A percentile compares a stretch with the other conserved stretches of the same genome.
These are phyloP conservation scores for Nicotiana tomentosiformis DNA, from an alignment of 257 asterid species.

Conservation along the genomic window DNA sequence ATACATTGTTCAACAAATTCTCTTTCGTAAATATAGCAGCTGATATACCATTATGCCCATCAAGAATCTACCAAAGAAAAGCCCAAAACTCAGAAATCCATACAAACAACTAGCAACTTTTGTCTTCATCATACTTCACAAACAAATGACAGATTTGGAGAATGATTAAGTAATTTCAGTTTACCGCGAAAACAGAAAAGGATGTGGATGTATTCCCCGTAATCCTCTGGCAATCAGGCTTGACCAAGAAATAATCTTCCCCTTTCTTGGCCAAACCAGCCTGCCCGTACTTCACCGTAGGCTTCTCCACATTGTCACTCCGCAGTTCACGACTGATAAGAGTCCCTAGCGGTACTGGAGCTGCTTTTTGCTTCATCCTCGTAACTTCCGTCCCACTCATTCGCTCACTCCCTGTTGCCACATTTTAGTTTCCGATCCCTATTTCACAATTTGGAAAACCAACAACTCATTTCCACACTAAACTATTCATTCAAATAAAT, in stretches of 20 bases:
- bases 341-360: slow-evolving; percentile 67
- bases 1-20: slow-evolving; percentile 69
- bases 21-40: slow-evolving; percentile 95
- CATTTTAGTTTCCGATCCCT: slow-evolving; percentile 24
- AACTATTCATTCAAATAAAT: no score
- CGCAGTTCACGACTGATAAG: slow-evolving; percentile 81
- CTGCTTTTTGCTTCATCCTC: slow-evolving; percentile 63
- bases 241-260: slow-evolving; percentile 75
- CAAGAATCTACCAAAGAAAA: slow-evolving; percentile 53
- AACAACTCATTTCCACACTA: background rate
- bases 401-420: slow-evolving; percentile 26
- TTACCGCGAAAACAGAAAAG: slow-evolving; percentile 84
- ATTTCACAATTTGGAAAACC: background rate
- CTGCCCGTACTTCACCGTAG: slow-evolving; percentile 62
- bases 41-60: slow-evolving; percentile 94
- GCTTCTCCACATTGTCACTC: slow-evolving; percentile 61
- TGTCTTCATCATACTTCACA: background rate
- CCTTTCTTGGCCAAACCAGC: slow-evolving; percentile 90
- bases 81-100: slow-evolving; percentile 9
- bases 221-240: slow-evolving; percentile 61
- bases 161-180: background rate
- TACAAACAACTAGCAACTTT: background rate
- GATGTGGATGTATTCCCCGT: slow-evolving; percentile 54
- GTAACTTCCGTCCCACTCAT: slow-evolving; percentile 53
- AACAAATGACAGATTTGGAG: background rate